Evolutionary conservation across 1,139 yeast species (phyloP).

Genomic region (Hansenula lynferdii): DNA sequence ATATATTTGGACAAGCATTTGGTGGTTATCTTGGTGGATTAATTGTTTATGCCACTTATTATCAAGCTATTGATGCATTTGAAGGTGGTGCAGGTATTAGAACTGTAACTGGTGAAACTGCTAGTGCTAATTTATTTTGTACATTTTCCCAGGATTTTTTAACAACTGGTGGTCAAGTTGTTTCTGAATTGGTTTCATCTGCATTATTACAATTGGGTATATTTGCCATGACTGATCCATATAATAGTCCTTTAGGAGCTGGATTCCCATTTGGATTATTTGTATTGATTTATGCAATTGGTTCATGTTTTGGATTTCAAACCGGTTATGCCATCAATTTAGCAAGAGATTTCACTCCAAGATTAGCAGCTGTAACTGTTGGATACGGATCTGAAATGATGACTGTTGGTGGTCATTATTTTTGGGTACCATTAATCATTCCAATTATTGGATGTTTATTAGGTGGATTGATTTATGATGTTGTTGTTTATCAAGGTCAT

Average conservation of each 20-base stretch:
- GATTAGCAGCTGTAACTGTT: constrained; percentile 39
- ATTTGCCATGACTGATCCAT: constrained; percentile 44
- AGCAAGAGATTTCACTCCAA: constrained; percentile 50
- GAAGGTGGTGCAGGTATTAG: constrained; percentile 23
- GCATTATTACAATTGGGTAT: constrained; percentile 39
- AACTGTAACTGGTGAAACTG: constrained; percentile 21
- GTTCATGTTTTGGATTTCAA: constrained; percentile 41
- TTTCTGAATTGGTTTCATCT: constrained; percentile 39
- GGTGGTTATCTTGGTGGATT: constrained; percentile 38
- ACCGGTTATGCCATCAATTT: constrained; percentile 48
- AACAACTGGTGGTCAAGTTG: constrained; percentile 38
- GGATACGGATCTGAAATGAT: constrained; percentile 41
- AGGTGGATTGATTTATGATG: constrained; percentile 43
- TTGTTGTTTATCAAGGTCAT: constrained; percentile 42
- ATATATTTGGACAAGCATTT: constrained; percentile 33
- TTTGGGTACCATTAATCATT: constrained; percentile 46
- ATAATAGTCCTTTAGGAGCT: constrained; percentile 39
- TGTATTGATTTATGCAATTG: constrained; percentile 37
- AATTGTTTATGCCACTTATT: constrained; percentile 32
- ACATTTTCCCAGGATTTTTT: constrained; percentile 40
- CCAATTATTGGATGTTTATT: constrained; percentile 39
- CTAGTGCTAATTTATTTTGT: constrained; percentile 39
- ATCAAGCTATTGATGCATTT: constrained; percentile 21
- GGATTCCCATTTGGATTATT: constrained; percentile 40
- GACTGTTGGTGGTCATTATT: constrained; percentile 35